These are phyloP conservation scores for Rosa lucieae DNA, from an alignment of 306 rosid species.

Conservation along the genomic window DNA sequence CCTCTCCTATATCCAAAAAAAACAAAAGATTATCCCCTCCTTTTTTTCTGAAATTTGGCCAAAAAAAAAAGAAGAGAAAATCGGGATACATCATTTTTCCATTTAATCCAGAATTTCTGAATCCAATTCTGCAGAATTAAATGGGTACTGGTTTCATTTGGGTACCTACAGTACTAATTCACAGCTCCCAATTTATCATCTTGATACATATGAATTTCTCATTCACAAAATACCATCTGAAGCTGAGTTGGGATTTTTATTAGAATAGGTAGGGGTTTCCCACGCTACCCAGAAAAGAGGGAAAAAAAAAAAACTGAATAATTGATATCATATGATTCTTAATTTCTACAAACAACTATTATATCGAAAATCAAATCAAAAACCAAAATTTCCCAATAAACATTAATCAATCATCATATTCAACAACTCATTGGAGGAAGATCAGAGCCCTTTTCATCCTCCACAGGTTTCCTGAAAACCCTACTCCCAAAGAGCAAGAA, in stretches of 20 bases:
- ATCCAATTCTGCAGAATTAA: neutral
- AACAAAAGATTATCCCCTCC: too few species aligned
- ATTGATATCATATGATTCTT: neutral
- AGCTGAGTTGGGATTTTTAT: too few species aligned
- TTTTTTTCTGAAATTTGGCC: too few species aligned
- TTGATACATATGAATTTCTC: neutral
- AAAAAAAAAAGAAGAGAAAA: too few species aligned
- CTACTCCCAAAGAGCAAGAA: constrained; percentile 53
- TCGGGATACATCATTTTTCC: too few species aligned
- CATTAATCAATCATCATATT: neutral
- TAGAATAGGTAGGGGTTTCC: neutral
- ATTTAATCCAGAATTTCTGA: neutral
- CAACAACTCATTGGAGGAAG: constrained; percentile 63
- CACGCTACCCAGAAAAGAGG: neutral
- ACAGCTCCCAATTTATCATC: neutral
- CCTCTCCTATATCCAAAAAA: too few species aligned
- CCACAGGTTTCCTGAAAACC: constrained; percentile 33
- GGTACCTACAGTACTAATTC: neutral
- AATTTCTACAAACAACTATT: neutral
- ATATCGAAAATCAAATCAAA: neutral
- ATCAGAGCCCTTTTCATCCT: constrained; percentile 28
- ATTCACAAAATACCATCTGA: neutral
- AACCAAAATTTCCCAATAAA: neutral
- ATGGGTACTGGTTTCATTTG: neutral
- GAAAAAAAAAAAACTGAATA: neutral